Evolutionary conservation across 768 basidiomycete genomes (phyloP), one percentile per base, ranked within the genome.

Genomic region (Russula compacta): DNA sequence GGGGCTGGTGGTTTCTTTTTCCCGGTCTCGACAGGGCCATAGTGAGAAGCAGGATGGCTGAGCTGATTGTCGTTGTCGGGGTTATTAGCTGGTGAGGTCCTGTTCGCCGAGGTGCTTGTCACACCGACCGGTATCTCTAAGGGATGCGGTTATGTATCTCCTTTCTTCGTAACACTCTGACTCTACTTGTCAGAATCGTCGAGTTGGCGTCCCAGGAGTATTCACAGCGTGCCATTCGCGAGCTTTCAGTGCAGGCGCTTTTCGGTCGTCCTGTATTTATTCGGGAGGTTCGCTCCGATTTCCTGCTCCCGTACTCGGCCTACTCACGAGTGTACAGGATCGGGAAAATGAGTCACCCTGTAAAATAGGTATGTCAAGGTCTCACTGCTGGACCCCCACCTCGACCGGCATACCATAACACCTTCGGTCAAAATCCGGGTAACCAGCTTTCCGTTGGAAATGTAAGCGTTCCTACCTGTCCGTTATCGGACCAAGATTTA

Each of bases 31-130:
- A 53, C 72, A 73, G 73, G 77, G 78, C 71, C 71, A 83, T 53
- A 73, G 63, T 72, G 73, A 87, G 82, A 80, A 78, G 83, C 82
- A 87, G 86, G 87, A 88, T 86, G 70, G 71, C 70, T 74, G 64
- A 86, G 85, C 82, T 89, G 87, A 89, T 82, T 80, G 84, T 85
- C 24, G 24, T 29, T 29, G 24, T 29, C 80, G 83, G 85, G 85
- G 78, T 85, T 81, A 82, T 83, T 86, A 95, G 95, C 92, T 85
- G 95, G 95, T 81, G 94, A 95, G 81, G 95, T 98, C 73, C 87
- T 95, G 75, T 99, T 99, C 85, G 91, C 95, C 83, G 95, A 99
- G 85, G 93, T 99, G 69, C 85, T 99, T 70, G 79, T 94, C 68
- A 97, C 97, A 7, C 95, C 95, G 15, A 95, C 90, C 24, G 95